Conservation (phyloP, 2,329 filamentous ascomycete genomes). For the Scopulariopsis brevicaulis region DNA sequence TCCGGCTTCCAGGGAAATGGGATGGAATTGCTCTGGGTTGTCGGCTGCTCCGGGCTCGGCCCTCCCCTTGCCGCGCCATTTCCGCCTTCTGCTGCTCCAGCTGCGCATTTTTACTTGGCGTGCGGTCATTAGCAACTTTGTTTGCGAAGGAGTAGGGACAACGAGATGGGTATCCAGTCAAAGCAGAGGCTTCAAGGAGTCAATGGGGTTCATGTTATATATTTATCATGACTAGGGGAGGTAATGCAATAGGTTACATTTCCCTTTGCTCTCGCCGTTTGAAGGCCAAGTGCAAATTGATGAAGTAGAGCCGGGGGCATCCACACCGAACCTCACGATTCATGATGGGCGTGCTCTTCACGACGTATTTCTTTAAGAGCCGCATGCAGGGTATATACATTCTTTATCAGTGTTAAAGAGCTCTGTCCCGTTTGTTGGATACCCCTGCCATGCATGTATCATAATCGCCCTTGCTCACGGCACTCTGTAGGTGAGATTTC, state of each 20-base stretch:
- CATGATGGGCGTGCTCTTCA: too few relatives aligned
- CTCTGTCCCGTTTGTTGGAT: too few relatives aligned
- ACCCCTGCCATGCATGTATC: too few relatives aligned
- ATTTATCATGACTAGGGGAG: neutral
- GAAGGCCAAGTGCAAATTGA: neutral
- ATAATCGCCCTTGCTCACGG: neutral
- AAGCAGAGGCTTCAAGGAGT: neutral
- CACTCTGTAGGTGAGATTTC: neutral
- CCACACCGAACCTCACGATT: too few relatives aligned
- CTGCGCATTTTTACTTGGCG: neutral
- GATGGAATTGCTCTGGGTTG: neutral
- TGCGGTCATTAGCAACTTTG: neutral
- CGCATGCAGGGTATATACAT: too few relatives aligned
- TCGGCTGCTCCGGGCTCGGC: neutral
- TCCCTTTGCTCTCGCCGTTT: neutral
- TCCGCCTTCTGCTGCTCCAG: neutral
- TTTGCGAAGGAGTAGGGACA: neutral
- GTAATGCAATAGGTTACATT: neutral
- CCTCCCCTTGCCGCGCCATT: neutral
- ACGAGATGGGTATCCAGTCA: neutral
- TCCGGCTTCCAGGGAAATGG: neutral
- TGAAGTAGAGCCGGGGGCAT: too few relatives aligned
- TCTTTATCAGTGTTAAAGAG: too few relatives aligned
- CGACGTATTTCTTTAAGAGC: too few relatives aligned
- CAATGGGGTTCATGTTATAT: neutral